Evolutionary conservation across 1,139 yeast genomes (phyloP).

Genomic region (Hanseniaspora sp.): DNA sequence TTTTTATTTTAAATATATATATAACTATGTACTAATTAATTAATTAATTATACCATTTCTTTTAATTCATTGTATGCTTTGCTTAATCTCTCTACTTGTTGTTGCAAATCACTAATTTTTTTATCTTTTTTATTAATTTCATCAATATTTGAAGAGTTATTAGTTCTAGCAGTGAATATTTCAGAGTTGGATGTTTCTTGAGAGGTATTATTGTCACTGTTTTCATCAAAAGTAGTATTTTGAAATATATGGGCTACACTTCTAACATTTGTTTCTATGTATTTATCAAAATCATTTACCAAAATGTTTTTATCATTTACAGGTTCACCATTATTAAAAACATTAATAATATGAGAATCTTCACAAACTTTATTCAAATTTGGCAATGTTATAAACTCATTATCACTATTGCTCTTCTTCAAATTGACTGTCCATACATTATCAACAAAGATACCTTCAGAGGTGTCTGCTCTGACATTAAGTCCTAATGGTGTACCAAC

Average conservation of each 20-base stretch:
- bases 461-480: slow-evolving; percentile 13
- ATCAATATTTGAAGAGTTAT: slow-evolving; percentile 20
- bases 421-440: neutral
- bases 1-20: too few species aligned
- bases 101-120: slow-evolving; percentile 33
- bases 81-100: slow-evolving; percentile 41
- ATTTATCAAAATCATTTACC: slow-evolving; percentile 19
- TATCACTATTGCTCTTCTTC: neutral
- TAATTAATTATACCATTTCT: slow-evolving; percentile 31
- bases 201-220: neutral
- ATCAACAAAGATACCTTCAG: slow-evolving; percentile 10
- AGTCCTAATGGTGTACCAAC: slow-evolving; percentile 14
- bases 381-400: slow-evolving; percentile 23
- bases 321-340: slow-evolving; percentile 34
- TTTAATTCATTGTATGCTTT: slow-evolving; percentile 51
- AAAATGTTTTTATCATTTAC: slow-evolving; percentile 19
- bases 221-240: slow-evolving; percentile 1
- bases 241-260: neutral
- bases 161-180: neutral
- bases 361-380: slow-evolving; percentile 25
- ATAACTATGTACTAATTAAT: neutral
- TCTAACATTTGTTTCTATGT: slow-evolving; percentile 1
- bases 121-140: slow-evolving; percentile 19
- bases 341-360: slow-evolving; percentile 32
- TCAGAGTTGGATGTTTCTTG: neutral